Evolutionary conservation across 179 eudicot species (phyloP).

Genomic region (Dionaea muscipula): DNA sequence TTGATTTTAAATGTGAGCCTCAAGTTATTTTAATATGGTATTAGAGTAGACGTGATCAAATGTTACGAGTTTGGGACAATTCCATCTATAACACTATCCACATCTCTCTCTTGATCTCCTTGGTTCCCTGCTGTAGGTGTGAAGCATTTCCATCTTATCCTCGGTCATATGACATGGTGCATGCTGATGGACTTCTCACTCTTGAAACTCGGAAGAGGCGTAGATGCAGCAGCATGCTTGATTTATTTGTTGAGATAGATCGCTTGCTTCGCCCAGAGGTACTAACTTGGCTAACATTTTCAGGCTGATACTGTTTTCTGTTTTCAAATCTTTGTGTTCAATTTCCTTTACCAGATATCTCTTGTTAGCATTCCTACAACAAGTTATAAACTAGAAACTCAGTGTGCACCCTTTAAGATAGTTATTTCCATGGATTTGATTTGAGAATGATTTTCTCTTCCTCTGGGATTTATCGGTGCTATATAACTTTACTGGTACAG

Average conservation of each 20-base stretch:
- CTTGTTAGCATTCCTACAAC: too few species aligned
- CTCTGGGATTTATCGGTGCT: neutral
- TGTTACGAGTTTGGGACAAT: too few species aligned
- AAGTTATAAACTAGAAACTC: too few species aligned
- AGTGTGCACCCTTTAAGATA: too few species aligned
- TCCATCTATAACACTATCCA: neutral
- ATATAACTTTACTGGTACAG: constrained; percentile 29
- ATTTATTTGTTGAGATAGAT: constrained; percentile 76
- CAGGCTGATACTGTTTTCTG: too few species aligned
- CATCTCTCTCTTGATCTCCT: neutral
- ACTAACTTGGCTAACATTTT: constrained; percentile 1
- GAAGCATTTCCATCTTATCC: constrained; percentile 95
- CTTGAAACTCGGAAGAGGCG: constrained; percentile 45
- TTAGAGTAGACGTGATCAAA: too few species aligned
- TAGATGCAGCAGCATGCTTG: constrained; percentile 52
- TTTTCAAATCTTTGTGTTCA: too few species aligned
- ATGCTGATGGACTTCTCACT: constrained; percentile 78
- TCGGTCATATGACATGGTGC: constrained; percentile 89
- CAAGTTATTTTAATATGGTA: too few species aligned
- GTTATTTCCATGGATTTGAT: neutral
- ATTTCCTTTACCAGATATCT: too few species aligned
- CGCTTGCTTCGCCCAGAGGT: constrained; percentile 99
- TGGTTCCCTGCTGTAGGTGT: constrained; percentile 49
- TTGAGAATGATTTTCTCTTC: neutral
- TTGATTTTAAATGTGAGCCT: too few species aligned